Evolutionary conservation across 2,329 filamentous ascomycete genomes (phyloP), one percentile per base, ranked within the genome.

Genomic region (Trichoderma guizhouense): DNA sequence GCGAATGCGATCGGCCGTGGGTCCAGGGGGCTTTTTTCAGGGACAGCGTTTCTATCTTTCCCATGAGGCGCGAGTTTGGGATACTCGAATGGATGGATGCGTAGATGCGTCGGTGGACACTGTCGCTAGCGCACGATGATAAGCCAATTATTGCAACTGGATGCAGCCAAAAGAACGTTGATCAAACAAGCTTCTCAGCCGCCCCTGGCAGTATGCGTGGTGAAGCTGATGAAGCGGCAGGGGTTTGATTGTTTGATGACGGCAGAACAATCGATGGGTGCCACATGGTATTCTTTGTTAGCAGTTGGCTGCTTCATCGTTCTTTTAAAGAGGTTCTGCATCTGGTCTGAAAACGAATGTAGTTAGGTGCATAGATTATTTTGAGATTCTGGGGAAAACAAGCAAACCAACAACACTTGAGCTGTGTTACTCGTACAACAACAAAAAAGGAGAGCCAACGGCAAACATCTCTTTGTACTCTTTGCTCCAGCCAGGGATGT

Each of bases 181-280:
- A 70, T 70, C 57, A 68, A 53, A 69, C 65, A 72, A 72, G 71
- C 65, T 63, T 71, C 67, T 72, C 72, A 36, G 47, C 47, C 61
- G 66, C 26, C 32, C 64, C 58, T 51, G 34, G 21, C 30, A 18
- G 47, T 36, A 3, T 36, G 47, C 28, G 30, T 26, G 9, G 64
- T 18, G 47, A 3, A 26, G 26, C 30, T 24, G 36, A 47, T 47
- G 34, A 28, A 69, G 53, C 21, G 14, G 55, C 55, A 47, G 55
- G 26, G 21, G 34, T 57, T 47, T 61, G n/a, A 69, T 61, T 39
- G 53, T 57, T 21, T 21, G 34, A 60, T 68, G 65, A 15, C 34
- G 53, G 53, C 53, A 58, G 39, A 15, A 18, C 58, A 9, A 14
- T 61, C 9, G 34, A 39, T 7, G 58, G 32, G n/a, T 21, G 60